These are phyloP conservation scores for Diaporthe vaccinii DNA, from an alignment of 2,329 filamentous ascomycete genomes.

Conservation along the genomic window DNA sequence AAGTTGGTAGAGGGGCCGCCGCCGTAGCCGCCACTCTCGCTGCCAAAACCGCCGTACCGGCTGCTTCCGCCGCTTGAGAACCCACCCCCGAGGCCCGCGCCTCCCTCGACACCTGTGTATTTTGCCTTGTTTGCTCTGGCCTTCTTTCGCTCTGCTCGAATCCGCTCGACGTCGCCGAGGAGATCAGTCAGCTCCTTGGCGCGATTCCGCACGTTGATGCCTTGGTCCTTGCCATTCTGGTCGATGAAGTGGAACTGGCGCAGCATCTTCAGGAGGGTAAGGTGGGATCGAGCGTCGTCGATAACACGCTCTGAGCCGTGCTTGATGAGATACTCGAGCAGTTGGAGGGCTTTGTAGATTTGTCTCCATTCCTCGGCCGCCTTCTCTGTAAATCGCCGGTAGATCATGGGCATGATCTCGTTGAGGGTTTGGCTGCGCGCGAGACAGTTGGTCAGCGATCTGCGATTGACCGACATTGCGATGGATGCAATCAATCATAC, in stretches of 20 bases:
- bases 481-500: conserved; percentile 66
- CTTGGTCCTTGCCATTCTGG: conserved; percentile 96
- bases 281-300: conserved; percentile 94
- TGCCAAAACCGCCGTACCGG: conserved; percentile 92
- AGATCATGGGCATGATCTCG: conserved; percentile 99
- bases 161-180: conserved; percentile 91
- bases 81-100: conserved; percentile 71
- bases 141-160: conserved; percentile 88
- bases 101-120: conserved; percentile 94
- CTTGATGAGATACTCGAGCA: conserved; percentile 96
- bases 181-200: conserved; percentile 96
- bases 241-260: conserved; percentile 98
- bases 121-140: conserved; percentile 91
- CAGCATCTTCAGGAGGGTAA: conserved; percentile 97
- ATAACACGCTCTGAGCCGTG: conserved; percentile 98
- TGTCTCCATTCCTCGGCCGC: conserved; percentile 98
- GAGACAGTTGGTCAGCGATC: conserved; percentile 35
- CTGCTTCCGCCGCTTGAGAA: conserved; percentile 60
- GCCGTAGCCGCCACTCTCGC: conserved; percentile 81
- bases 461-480: not conserved
- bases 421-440: conserved; percentile 86
- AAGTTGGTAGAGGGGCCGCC: conserved; percentile 63
- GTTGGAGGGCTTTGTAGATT: conserved; percentile 98
- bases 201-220: conserved; percentile 95
- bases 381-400: conserved; percentile 99